Evolutionary conservation across 306 rosid species (phyloP).

Genomic region (Trifolium subterraneum): DNA sequence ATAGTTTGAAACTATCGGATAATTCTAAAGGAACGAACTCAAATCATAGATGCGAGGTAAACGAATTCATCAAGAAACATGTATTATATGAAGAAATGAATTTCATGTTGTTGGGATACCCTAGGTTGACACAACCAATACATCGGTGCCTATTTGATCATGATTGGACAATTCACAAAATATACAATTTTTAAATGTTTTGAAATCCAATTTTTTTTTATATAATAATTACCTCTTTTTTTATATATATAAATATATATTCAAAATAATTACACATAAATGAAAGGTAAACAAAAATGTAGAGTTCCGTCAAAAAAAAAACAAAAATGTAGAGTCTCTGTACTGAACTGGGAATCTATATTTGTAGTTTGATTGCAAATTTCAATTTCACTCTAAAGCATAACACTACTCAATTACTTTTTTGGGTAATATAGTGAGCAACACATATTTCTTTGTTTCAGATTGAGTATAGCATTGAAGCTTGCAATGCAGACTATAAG

Average conservation of each 20-base stretch:
- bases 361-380: not conserved
- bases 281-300: not conserved
- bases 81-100: not conserved
- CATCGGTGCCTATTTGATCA: not conserved
- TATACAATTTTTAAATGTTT: not conserved
- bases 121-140: too few relatives aligned
- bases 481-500: slow-evolving; percentile 45
- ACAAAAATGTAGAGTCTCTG: not conserved
- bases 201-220: not conserved
- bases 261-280: too few relatives aligned
- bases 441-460: slow-evolving; percentile 29
- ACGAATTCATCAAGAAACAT: slow-evolving; percentile 10
- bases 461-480: slow-evolving; percentile 63
- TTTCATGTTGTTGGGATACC: not conserved
- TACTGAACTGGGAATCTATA: not conserved
- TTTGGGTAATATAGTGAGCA: not conserved
- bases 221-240: too few relatives aligned
- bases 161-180: not conserved
- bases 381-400: not conserved
- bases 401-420: not conserved
- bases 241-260: too few relatives aligned
- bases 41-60: slow-evolving; percentile 57
- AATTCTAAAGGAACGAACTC: slow-evolving; percentile 16
- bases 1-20: slow-evolving; percentile 41
- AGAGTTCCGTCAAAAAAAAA: too few relatives aligned